These are phyloP conservation scores for Blastomyces emzantsi DNA, from an alignment of 2,329 filamentous ascomycete genomes.

Conservation along the genomic window DNA sequence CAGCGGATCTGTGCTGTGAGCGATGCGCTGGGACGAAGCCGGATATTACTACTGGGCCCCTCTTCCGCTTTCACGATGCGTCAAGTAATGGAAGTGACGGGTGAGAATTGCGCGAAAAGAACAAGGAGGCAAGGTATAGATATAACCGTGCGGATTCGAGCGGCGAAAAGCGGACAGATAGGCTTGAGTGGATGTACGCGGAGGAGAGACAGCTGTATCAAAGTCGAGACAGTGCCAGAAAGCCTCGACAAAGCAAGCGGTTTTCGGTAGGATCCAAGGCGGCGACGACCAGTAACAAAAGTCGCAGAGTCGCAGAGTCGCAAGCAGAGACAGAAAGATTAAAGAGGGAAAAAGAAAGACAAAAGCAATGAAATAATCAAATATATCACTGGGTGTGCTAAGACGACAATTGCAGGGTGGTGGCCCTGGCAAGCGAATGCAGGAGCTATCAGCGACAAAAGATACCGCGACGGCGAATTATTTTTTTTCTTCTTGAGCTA, in stretches of 20 bases:
- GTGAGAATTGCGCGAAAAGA: neutral
- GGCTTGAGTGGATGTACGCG: neutral
- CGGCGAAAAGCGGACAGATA: neutral
- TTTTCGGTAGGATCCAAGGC: slow-evolving; percentile 2
- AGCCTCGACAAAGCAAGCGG: slow-evolving; percentile 10
- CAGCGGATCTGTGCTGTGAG: neutral
- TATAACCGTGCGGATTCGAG: neutral
- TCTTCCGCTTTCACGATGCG: neutral
- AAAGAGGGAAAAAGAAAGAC: neutral
- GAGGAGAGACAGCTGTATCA: neutral
- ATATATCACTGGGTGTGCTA: neutral
- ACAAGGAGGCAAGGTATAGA: neutral
- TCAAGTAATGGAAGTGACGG: neutral
- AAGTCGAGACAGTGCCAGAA: slow-evolving; percentile 13
- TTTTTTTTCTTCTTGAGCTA: slow-evolving; percentile 1
- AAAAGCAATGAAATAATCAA: neutral
- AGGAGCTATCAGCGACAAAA: neutral
- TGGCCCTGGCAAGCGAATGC: neutral
- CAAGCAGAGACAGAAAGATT: neutral
- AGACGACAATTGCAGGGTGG: neutral
- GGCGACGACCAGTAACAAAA: neutral
- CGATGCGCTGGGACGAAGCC: neutral
- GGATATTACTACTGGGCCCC: neutral
- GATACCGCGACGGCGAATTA: neutral
- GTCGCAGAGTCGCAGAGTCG: neutral